Conservation (phyloP, 176 grass and related monocot genomes). For the Dactylis glomerata region DNA sequence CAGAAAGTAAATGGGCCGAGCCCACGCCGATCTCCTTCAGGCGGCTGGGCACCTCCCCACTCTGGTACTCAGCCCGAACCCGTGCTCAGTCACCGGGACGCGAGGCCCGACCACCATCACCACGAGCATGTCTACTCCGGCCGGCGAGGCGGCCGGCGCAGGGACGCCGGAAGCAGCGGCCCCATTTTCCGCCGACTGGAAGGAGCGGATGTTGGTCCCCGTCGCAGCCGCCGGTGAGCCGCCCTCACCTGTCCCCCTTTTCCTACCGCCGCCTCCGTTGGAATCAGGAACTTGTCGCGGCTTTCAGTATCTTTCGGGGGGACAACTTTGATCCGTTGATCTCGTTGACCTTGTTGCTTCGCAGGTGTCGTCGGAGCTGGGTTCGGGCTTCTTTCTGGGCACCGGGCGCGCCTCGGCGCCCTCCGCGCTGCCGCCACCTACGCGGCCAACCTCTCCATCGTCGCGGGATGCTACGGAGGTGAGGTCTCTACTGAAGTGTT, state of each 20-base stretch:
- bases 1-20: too few relatives aligned
- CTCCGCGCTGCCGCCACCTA: constrained; percentile 41
- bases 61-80: not conserved
- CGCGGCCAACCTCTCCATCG: constrained; percentile 61
- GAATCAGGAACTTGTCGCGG: not conserved
- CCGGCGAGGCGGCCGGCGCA: constrained; percentile 22
- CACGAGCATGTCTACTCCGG: constrained; percentile 30
- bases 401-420: constrained; percentile 52
- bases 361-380: constrained; percentile 57
- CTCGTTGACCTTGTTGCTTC: constrained; percentile 15
- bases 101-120: not conserved
- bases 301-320: not conserved
- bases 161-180: not conserved
- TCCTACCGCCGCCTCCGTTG: not conserved
- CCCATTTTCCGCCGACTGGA: constrained; percentile 44
- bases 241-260: not conserved
- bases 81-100: not conserved
- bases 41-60: too few relatives aligned
- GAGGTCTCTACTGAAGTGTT: constrained; percentile 7
- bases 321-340: constrained; percentile 12
- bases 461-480: constrained; percentile 77
- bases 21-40: too few relatives aligned
- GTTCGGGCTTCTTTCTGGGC: constrained; percentile 57
- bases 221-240: constrained; percentile 45
- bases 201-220: constrained; percentile 65